phyloP scores from a whole-genome alignment of 164 flowering plant species.

The Hamamelis virginiana region DNA sequence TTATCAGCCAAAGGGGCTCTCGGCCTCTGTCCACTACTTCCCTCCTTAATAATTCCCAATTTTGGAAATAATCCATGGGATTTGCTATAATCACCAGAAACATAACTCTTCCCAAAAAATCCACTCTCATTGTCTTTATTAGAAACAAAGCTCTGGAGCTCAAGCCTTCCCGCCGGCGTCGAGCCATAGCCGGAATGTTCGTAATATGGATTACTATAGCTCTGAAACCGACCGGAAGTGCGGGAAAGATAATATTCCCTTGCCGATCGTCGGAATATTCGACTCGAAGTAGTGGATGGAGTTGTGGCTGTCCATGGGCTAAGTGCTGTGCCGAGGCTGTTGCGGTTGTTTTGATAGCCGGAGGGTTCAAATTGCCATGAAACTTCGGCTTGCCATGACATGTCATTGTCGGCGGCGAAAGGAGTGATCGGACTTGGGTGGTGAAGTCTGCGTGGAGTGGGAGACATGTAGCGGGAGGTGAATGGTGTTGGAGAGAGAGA shows the following conservation, averaged over 20 bases:
- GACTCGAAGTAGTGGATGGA: slow-evolving; percentile 14
- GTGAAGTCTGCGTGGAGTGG: slow-evolving; percentile 9
- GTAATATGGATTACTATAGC: slow-evolving; percentile 29
- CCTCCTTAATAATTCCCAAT: slow-evolving; percentile 15
- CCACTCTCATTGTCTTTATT: slow-evolving; percentile 21
- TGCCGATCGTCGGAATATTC: slow-evolving; percentile 39
- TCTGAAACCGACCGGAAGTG: slow-evolving; percentile 19
- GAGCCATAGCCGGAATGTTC: slow-evolving; percentile 28
- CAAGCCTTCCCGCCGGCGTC: slow-evolving; percentile 39
- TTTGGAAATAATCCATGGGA: slow-evolving; percentile 4
- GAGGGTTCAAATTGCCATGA: slow-evolving; percentile 71
- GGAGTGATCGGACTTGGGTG: slow-evolving; percentile 40
- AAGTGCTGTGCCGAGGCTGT: slow-evolving; percentile 48
- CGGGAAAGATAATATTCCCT: slow-evolving; percentile 51
- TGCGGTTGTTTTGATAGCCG: slow-evolving; percentile 37
- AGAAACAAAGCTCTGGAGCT: slow-evolving; percentile 56
- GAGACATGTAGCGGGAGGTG: slow-evolving; percentile 19
- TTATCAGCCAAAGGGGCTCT: slow-evolving; percentile 28
- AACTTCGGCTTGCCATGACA: slow-evolving; percentile 64
- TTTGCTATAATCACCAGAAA: slow-evolving; percentile 5
- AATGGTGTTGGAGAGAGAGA: slow-evolving; percentile 27
- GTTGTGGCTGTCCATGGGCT: slow-evolving; percentile 52
- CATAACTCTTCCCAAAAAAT: slow-evolving; percentile 10
- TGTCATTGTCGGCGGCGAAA: slow-evolving; percentile 40
- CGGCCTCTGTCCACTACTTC: slow-evolving; percentile 5